phyloP scores from a whole-genome alignment of 2,329 filamentous ascomycete species.

The Phyllosticta citrichinensis region DNA sequence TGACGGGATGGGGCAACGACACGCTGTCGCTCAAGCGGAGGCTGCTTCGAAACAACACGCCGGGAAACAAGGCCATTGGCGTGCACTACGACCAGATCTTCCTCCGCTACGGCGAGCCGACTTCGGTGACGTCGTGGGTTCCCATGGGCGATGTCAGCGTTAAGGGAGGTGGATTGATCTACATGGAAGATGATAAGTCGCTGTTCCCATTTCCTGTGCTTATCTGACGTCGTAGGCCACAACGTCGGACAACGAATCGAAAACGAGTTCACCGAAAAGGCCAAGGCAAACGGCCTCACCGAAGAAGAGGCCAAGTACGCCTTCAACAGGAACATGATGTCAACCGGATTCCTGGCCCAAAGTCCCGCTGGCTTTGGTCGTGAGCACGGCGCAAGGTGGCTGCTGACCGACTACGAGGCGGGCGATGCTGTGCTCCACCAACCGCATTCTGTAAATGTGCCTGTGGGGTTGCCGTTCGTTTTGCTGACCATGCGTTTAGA shows the following conservation, averaged over 20 bases:
- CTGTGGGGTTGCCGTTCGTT: background rate
- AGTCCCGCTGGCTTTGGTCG: conserved; percentile 30
- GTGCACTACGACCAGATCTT: conserved; percentile 36
- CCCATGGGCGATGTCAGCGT: conserved; percentile 29
- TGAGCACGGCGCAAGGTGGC: conserved; percentile 28
- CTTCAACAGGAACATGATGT: conserved; percentile 46
- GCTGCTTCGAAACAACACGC: conserved; percentile 47
- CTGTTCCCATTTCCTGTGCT: background rate
- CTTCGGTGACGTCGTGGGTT: conserved; percentile 25
- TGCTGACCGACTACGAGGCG: conserved; percentile 41
- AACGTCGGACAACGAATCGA: conserved; percentile 30
- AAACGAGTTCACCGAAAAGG: conserved; percentile 31
- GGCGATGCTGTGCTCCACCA: conserved; percentile 39
- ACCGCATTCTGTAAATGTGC: conserved; percentile 23
- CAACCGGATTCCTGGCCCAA: conserved; percentile 39
- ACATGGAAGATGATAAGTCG: conserved; percentile 26
- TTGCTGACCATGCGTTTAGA: conserved; percentile 19
- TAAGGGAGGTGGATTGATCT: conserved; percentile 33
- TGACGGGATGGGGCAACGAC: conserved; percentile 45
- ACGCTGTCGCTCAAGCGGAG: conserved; percentile 40
- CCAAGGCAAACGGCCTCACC: conserved; percentile 31
- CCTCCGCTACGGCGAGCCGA: conserved; percentile 28
- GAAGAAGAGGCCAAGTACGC: conserved; percentile 34
- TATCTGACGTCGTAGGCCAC: conserved; percentile 9
- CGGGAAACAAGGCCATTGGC: conserved; percentile 34